Base-by-base conservation (phyloP, 2,329 filamentous ascomycete species). In the Xylaria digitata region DNA sequence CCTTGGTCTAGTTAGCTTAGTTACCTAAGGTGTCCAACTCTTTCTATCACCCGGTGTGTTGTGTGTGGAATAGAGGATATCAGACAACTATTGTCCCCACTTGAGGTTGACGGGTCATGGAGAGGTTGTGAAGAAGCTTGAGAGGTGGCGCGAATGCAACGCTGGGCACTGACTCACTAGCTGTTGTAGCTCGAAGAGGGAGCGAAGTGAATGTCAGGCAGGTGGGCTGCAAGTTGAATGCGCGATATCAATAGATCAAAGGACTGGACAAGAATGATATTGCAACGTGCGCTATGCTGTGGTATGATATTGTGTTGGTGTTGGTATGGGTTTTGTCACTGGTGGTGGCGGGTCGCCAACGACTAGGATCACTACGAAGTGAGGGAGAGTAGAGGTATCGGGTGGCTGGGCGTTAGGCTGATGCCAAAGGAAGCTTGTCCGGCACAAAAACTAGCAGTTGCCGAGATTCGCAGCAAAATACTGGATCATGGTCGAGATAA, bases 141-240 rank as follows among this genome's bases (percentile, higher is more conserved):
- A 23, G 17, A 57, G 37, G 43, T 26, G 15, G 42, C 9, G 48
- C 19, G 11, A 15, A 7, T 49, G 21, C 43, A 3, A n/a, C 15
- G 21, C 26, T 40, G 13, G 17, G 19, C 30, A 42, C 5, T 40
- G 50, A 68, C 66, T 68, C 34, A 68, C 66, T 19, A 23, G 45
- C 19, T 23, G 48, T 32, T 9, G 17, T 17, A 61, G 63, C 43
- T 43, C 52, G 17, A 21, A 32, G 9, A n/a, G 11, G 30, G 30
- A 40, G 49, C 42, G 37, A 54, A 60, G 53, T 23, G 56, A 55
- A 30, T 43, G 65, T 32, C 40, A 54, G 30, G 34, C 19, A 57
- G 53, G 42, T 23, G 42, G 32, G 21, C 53, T 59, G 49, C 34
- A 52, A 54, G 37, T 45, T 34, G 40, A 26, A 52, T n/a, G 42